Evolutionary conservation across 2,329 filamentous ascomycete species (phyloP).

Genomic region (Alternaria hordeiaustralica): DNA sequence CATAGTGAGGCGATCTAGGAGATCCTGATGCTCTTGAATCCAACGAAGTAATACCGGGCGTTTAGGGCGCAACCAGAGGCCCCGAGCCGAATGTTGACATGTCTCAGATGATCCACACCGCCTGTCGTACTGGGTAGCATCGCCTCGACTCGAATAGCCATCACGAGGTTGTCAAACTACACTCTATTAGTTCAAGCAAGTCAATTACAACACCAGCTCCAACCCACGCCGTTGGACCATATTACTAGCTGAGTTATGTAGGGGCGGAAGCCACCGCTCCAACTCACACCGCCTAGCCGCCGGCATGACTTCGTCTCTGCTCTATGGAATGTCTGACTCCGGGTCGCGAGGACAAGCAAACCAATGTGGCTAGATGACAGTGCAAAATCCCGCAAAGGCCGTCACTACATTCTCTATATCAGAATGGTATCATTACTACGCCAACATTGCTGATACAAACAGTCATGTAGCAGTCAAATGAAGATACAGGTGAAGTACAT

Average conservation of each 20-base stretch:
- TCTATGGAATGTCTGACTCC: background rate
- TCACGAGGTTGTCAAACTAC: background rate
- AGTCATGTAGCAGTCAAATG: background rate
- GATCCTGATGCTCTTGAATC: background rate
- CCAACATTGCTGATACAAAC: background rate
- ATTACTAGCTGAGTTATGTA: background rate
- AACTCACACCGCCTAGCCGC: background rate
- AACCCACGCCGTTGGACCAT: background rate
- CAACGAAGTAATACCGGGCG: background rate
- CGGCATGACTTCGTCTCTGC: background rate
- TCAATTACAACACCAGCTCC: background rate
- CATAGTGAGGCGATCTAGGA: slow-evolving; percentile 1
- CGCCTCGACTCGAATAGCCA: background rate
- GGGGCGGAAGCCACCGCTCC: background rate
- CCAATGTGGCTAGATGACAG: fast-evolving
- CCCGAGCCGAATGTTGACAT: background rate
- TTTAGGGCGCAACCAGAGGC: background rate
- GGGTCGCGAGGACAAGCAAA: background rate
- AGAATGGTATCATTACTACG: too few species aligned
- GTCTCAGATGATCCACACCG: background rate
- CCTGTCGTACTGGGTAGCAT: background rate
- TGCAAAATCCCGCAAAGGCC: background rate
- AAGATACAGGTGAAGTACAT: background rate
- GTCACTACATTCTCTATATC: background rate
- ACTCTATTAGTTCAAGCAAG: background rate